phyloP scores from a whole-genome alignment of 176 grass and related monocot genomes.

The Phoenix roebelenii region DNA sequence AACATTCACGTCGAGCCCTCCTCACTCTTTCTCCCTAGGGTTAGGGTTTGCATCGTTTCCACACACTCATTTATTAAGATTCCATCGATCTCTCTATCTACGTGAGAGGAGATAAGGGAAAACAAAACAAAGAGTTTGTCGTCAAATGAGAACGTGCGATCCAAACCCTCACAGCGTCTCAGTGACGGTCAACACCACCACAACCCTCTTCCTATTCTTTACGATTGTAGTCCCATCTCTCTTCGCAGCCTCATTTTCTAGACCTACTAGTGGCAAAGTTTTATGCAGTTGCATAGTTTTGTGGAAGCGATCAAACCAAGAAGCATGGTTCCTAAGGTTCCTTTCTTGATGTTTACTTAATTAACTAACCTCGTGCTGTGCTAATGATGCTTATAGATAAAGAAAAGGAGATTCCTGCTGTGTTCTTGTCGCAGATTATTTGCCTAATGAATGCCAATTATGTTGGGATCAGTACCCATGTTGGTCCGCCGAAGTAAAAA shows the following conservation, averaged over 20 bases:
- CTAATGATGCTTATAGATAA: constrained; percentile 47
- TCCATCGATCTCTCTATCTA: constrained; percentile 28
- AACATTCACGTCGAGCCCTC: constrained; percentile 89
- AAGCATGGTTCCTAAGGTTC: constrained; percentile 20
- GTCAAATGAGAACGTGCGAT: constrained; percentile 29
- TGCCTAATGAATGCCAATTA: constrained; percentile 31
- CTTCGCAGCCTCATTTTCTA: constrained; percentile 19
- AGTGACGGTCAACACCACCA: too few relatives aligned
- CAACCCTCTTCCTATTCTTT: too few relatives aligned
- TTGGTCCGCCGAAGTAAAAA: constrained; percentile 13
- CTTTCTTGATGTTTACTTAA: constrained; percentile 20
- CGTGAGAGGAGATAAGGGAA: constrained; percentile 21
- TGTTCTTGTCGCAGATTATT: constrained; percentile 27
- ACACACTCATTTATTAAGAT: constrained; percentile 14
- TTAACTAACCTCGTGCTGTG: constrained; percentile 48
- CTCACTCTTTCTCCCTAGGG: constrained; percentile 28
- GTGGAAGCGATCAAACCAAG: constrained; percentile 4
- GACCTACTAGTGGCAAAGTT: constrained; percentile 10
- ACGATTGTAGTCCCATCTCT: too few relatives aligned
- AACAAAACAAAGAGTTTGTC: too few relatives aligned
- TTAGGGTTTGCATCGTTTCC: constrained; percentile 29
- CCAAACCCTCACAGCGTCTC: not conserved
- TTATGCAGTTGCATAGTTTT: not conserved
- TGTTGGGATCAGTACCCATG: constrained; percentile 29
- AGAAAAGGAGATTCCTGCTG: constrained; percentile 30